Percentiles rank a stretch among this genome's conserved stretches.
phyloP scores from a whole-genome alignment of 2,329 filamentous ascomycete species.

The Apiospora koreana region DNA sequence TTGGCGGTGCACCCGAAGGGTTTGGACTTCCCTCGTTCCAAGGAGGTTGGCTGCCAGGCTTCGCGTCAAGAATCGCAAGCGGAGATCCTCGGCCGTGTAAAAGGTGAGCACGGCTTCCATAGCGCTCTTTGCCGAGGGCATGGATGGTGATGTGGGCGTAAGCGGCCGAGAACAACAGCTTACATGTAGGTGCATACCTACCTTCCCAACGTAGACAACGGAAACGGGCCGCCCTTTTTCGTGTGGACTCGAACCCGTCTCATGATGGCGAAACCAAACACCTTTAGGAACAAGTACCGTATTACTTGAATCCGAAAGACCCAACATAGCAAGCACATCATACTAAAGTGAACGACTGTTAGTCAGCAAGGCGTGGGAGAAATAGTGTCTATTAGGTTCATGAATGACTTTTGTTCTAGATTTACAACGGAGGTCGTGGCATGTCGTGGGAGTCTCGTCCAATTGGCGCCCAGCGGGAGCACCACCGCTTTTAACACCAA shows the following conservation, averaged over 20 bases:
- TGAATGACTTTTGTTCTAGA: constrained; percentile 9
- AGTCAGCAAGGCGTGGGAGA: neutral
- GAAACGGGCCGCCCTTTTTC: neutral
- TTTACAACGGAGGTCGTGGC: constrained; percentile 12
- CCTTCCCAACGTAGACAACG: neutral
- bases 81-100: too few relatives aligned
- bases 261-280: neutral
- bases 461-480: constrained; percentile 1
- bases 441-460: constrained; percentile 6
- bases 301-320: neutral
- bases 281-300: too few relatives aligned
- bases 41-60: too few relatives aligned
- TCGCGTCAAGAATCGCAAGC: too few relatives aligned
- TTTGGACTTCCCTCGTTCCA: too few relatives aligned
- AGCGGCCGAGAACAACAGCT: neutral
- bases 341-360: neutral
- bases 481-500: neutral
- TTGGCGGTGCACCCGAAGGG: too few relatives aligned
- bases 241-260: neutral
- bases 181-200: neutral
- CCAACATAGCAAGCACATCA: neutral
- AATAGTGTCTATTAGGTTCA: constrained; percentile 10
- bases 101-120: too few relatives aligned
- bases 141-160: neutral
- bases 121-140: neutral